phyloP scores from a whole-genome alignment of 306 rosid species.

The Delonix regia region DNA sequence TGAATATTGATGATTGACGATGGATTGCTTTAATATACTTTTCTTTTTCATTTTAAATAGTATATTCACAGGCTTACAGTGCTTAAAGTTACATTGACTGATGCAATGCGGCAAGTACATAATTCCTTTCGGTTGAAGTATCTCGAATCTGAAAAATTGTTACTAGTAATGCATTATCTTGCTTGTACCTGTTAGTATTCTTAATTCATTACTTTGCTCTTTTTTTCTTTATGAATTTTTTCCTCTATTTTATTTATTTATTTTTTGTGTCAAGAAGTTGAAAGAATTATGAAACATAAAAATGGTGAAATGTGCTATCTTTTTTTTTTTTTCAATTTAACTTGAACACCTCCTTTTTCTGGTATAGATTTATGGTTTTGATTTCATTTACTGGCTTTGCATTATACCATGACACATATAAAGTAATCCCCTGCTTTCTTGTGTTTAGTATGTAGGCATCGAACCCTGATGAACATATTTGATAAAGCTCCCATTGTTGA shows the following conservation, averaged over 20 bases:
- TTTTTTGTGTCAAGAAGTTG: background rate
- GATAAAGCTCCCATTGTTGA: constrained; percentile 87
- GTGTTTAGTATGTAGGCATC: constrained; percentile 81
- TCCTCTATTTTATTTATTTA: background rate
- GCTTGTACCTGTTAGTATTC: constrained; percentile 1
- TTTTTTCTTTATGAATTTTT: background rate
- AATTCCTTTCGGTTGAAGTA: background rate
- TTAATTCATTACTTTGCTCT: background rate
- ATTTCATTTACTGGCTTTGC: constrained; percentile 7
- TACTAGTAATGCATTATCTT: background rate
- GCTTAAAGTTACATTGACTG: background rate
- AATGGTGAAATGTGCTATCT: background rate
- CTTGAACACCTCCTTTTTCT: background rate
- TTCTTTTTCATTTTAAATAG: background rate
- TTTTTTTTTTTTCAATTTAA: too few relatives aligned
- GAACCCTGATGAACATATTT: constrained; percentile 87
- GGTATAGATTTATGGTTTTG: background rate
- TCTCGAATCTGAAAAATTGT: background rate
- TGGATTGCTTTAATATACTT: background rate
- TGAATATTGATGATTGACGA: background rate
- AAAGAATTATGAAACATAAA: background rate
- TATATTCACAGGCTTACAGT: background rate
- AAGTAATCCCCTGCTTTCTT: background rate
- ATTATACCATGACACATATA: constrained; percentile 19
- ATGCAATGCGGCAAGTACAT: background rate